These are phyloP conservation scores for Metschnikowia henanensis DNA, from an alignment of 805 yeast species.

Conservation along the genomic window DNA sequence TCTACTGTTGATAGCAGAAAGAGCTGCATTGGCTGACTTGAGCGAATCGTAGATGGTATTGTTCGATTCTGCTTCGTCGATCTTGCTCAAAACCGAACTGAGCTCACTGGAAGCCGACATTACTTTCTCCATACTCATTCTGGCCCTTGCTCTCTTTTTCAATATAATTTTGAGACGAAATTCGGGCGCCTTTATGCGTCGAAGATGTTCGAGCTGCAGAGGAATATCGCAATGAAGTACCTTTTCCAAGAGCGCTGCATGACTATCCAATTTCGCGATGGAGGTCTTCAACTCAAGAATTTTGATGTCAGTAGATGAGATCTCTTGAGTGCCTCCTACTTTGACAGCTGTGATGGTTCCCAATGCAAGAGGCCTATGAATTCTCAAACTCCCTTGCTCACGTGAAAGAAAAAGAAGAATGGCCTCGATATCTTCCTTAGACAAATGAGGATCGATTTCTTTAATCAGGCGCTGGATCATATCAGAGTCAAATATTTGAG, in stretches of 20 bases:
- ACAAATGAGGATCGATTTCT: constrained; percentile 11
- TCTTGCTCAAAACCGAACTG: constrained; percentile 26
- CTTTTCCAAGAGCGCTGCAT: constrained; percentile 20
- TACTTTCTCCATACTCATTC: constrained; percentile 21
- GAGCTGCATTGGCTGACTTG: constrained; percentile 24
- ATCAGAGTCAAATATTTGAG: constrained; percentile 16
- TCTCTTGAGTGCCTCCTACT: constrained; percentile 14
- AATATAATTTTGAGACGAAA: constrained; percentile 21
- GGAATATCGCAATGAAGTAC: constrained; percentile 21
- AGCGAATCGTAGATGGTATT: constrained; percentile 26
- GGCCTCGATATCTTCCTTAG: constrained; percentile 27
- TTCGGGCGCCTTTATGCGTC: constrained; percentile 17
- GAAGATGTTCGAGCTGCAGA: constrained; percentile 15
- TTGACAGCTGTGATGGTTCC: constrained; percentile 14
- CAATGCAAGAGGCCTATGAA: not conserved
- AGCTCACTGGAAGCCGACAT: constrained; percentile 23
- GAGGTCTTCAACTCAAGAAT: constrained; percentile 28
- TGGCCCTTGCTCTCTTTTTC: constrained; percentile 16
- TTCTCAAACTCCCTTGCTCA: constrained; percentile 19
- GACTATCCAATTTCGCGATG: constrained; percentile 20
- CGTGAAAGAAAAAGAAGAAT: constrained; percentile 28
- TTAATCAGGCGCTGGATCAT: constrained; percentile 13
- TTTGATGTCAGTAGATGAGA: constrained; percentile 32
- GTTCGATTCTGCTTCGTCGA: constrained; percentile 38
- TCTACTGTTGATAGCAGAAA: constrained; percentile 29